Conservation (phyloP, 164 flowering plant species). For the Paratinospora sagittata region DNA sequence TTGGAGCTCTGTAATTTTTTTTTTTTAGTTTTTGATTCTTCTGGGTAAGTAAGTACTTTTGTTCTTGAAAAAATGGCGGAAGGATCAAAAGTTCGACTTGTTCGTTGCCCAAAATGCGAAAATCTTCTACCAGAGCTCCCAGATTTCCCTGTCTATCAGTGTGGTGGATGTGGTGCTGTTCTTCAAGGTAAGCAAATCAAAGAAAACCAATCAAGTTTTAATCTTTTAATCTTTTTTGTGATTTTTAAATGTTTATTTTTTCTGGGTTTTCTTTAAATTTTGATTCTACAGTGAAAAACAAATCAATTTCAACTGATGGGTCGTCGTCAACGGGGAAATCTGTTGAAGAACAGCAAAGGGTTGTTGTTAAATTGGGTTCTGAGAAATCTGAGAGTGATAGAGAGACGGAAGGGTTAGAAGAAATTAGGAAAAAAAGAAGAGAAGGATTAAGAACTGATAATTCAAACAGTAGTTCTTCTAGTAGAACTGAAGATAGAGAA, state of each 20-base stretch:
- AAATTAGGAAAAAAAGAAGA: slow-evolving; percentile 6
- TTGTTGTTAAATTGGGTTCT: slow-evolving; percentile 15
- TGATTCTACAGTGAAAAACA: slow-evolving; percentile 36
- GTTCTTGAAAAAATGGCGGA: slow-evolving; percentile 31
- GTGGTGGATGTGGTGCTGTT: slow-evolving; percentile 58
- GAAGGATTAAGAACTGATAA: slow-evolving; percentile 5
- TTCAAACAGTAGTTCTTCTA: slow-evolving; percentile 17
- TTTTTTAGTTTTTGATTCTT: too few species aligned
- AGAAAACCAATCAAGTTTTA: slow-evolving; percentile 3
- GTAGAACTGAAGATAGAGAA: slow-evolving; percentile 17
- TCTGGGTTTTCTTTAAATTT: slow-evolving; percentile 14
- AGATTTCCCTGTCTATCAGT: slow-evolving; percentile 39
- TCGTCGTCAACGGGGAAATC: slow-evolving; percentile 28
- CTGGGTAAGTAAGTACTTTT: neutral
- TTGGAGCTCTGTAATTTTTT: slow-evolving; percentile 1
- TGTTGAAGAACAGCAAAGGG: slow-evolving; percentile 27
- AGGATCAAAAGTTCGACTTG: slow-evolving; percentile 38
- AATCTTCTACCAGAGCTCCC: slow-evolving; percentile 49
- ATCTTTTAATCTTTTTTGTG: neutral
- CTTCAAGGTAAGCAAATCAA: slow-evolving; percentile 49
- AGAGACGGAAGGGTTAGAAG: slow-evolving; percentile 22
- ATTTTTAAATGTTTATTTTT: neutral
- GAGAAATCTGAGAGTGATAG: slow-evolving; percentile 22
- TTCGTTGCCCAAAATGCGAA: slow-evolving; percentile 61
- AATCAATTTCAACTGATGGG: slow-evolving; percentile 19